Conservation (phyloP, 768 basidiomycete genomes). For the Russula compacta region DNA sequence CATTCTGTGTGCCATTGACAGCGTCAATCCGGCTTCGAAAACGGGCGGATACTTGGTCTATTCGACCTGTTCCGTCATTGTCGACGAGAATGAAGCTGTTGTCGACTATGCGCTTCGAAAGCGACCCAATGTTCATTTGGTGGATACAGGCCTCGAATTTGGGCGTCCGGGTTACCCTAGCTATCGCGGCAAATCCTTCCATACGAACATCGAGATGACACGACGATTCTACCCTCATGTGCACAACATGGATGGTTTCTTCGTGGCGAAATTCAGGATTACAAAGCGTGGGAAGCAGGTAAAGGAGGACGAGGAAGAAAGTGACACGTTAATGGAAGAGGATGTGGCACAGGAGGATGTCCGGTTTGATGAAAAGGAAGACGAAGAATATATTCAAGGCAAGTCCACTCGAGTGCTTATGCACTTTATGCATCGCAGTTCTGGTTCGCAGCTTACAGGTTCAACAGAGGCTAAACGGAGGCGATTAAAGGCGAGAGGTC, state of each 20-base stretch:
- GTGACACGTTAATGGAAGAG: constrained; percentile 24
- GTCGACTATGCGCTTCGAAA: constrained; percentile 96
- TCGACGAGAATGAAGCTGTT: constrained; percentile 97
- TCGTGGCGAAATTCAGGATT: constrained; percentile 97
- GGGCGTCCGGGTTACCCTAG: constrained; percentile 86
- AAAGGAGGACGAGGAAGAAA: constrained; percentile 24
- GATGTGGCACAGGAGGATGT: constrained; percentile 24
- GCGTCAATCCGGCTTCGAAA: constrained; percentile 78
- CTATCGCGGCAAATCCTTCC: constrained; percentile 87
- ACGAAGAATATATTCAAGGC: constrained; percentile 69
- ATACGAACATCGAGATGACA: constrained; percentile 69
- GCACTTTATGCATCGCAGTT: not conserved
- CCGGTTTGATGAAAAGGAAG: constrained; percentile 31
- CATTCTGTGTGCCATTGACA: constrained; percentile 96
- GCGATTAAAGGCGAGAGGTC: constrained; percentile 66
- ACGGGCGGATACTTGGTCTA: constrained; percentile 94
- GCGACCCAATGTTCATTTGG: constrained; percentile 84
- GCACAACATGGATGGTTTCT: constrained; percentile 99
- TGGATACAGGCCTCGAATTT: constrained; percentile 88
- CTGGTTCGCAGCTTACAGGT: constrained; percentile 1
- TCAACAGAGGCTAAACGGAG: constrained; percentile 59
- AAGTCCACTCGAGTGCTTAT: constrained; percentile 23
- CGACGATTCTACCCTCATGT: constrained; percentile 93
- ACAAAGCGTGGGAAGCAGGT: constrained; percentile 56
- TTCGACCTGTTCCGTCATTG: constrained; percentile 96